A percentile compares a stretch with the other conserved stretches of the same genome.
These are phyloP conservation scores for Diaporthe amygdali DNA, from an alignment of 2,329 filamentous ascomycete species.

Conservation along the genomic window DNA sequence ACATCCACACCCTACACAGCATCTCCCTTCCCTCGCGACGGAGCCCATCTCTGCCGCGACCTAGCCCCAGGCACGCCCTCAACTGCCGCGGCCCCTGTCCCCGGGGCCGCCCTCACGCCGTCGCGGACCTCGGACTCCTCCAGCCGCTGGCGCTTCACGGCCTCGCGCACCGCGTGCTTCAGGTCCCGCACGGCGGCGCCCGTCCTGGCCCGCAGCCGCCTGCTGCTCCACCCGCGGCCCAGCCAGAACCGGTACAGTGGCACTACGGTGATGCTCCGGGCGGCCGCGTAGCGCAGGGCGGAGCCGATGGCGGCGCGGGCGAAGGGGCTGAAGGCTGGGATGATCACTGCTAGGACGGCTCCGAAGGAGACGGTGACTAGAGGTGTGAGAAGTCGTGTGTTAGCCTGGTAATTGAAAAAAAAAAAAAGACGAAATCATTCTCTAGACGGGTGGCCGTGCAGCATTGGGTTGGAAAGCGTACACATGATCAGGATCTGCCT, in stretches of 20 bases:
- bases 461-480: not conserved
- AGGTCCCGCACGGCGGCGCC: conserved; percentile 5
- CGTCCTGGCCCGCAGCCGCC: not conserved
- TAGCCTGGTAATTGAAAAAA: not conserved
- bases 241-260: conserved; percentile 19
- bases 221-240: conserved; percentile 2
- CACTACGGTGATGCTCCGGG: not conserved
- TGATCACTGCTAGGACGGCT: conserved; percentile 15
- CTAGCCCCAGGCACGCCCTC: not conserved
- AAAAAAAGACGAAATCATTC: too few species aligned
- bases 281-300: not conserved
- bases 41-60: not conserved
- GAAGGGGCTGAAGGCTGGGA: conserved; percentile 21
- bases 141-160: not conserved
- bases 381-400: not conserved
- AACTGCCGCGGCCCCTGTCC: not conserved
- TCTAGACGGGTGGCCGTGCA: too few species aligned
- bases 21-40: not conserved
- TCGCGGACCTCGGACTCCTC: conserved; percentile 11
- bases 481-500: conserved; percentile 23
- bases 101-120: not conserved
- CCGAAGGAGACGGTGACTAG: conserved; percentile 21
- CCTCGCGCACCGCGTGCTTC: conserved; percentile 14
- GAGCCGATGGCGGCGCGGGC: conserved; percentile 9
- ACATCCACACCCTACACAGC: not conserved